Conservation (phyloP, 2,329 filamentous ascomycete species). For the Atkinsonella hypoxylon region DNA sequence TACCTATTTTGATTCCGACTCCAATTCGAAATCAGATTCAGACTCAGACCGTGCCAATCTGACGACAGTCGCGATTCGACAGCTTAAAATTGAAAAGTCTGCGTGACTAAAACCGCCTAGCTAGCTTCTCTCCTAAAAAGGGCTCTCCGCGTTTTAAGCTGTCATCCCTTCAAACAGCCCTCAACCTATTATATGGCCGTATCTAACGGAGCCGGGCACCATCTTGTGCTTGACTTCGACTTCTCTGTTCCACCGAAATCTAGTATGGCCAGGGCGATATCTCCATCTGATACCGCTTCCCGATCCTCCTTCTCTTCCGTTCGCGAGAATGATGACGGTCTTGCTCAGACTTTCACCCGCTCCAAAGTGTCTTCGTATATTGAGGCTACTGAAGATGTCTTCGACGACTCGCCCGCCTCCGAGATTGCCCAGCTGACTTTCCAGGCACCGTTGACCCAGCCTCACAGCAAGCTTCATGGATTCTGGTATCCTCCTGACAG, state of each 20-base stretch:
- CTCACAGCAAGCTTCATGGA: constrained; percentile 43
- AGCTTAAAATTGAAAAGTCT: background rate
- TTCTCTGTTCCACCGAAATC: constrained; percentile 21
- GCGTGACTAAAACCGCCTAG: background rate
- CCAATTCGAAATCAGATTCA: background rate
- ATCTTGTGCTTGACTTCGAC: constrained; percentile 21
- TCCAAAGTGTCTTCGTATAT: constrained; percentile 51
- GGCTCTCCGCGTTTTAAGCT: background rate
- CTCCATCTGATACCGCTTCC: constrained; percentile 26
- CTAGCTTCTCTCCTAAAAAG: background rate
- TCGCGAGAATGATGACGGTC: constrained; percentile 44
- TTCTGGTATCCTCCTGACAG: constrained; percentile 46
- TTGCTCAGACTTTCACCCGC: constrained; percentile 51
- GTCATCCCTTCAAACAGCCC: background rate
- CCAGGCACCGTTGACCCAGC: constrained; percentile 40
- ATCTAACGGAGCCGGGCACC: constrained; percentile 16
- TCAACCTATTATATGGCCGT: constrained; percentile 15
- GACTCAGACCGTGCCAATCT: background rate
- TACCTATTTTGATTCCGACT: background rate
- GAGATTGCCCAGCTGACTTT: constrained; percentile 34
- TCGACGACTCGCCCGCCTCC: constrained; percentile 33
- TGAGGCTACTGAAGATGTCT: constrained; percentile 36
- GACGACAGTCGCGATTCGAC: background rate
- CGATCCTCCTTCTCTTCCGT: constrained; percentile 52
- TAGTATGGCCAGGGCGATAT: constrained; percentile 26